A percentile compares a stretch with the other conserved stretches of the same genome.
Conservation (phyloP, 2,329 filamentous ascomycete species). For the Coniochaeta sp. region DNA sequence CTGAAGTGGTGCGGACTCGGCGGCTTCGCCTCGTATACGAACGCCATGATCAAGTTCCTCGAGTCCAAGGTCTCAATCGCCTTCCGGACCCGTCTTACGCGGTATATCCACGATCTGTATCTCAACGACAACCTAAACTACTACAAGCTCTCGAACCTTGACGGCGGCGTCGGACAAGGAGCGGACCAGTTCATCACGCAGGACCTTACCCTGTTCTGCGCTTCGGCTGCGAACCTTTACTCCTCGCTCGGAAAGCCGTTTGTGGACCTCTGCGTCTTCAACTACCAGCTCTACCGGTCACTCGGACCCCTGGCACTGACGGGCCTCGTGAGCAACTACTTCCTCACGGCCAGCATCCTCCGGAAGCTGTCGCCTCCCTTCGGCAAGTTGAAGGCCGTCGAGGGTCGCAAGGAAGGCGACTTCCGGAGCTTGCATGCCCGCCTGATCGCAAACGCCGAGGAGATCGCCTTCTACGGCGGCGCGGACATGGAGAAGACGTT, state of each 20-base stretch:
- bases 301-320: slow-evolving; percentile 82
- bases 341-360: slow-evolving; percentile 85
- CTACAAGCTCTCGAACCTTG: slow-evolving; percentile 88
- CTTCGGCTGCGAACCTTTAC: slow-evolving; percentile 84
- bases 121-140: slow-evolving; percentile 93
- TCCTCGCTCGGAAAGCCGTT: slow-evolving; percentile 96
- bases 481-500: slow-evolving; percentile 93
- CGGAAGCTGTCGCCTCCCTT: slow-evolving; percentile 88
- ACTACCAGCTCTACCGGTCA: slow-evolving; percentile 91
- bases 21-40: slow-evolving; percentile 90
- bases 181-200: slow-evolving; percentile 98
- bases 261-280: slow-evolving; percentile 96
- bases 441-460: slow-evolving; percentile 92
- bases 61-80: slow-evolving; percentile 98
- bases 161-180: slow-evolving; percentile 85
- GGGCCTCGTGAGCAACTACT: slow-evolving; percentile 86
- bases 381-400: slow-evolving; percentile 91
- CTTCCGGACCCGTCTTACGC: slow-evolving; percentile 86
- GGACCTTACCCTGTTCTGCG: slow-evolving; percentile 91
- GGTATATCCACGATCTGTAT: slow-evolving; percentile 96
- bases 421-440: slow-evolving; percentile 88
- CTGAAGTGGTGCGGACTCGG: slow-evolving; percentile 94
- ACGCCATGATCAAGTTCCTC: slow-evolving; percentile 97
- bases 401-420: slow-evolving; percentile 90
- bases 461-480: slow-evolving; percentile 95